Evolutionary conservation across 1,284 basidiomycete genomes (phyloP).

Genomic region (Sanghuangporus baumii): DNA sequence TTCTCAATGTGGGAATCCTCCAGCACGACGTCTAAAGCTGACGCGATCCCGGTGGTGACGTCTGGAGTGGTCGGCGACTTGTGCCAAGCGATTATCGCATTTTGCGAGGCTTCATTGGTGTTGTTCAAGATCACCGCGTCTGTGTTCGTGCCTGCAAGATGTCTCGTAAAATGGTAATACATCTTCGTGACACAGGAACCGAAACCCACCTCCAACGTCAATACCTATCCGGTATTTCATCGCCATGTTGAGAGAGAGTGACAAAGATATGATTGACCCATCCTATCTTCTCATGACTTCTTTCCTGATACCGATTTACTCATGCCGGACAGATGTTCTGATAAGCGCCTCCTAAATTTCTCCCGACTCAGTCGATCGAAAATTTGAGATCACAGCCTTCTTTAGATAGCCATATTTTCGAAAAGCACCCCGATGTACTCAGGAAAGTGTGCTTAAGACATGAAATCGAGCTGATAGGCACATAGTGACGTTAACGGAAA

Average conservation of each 20-base stretch:
- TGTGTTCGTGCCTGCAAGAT: conserved; percentile 39
- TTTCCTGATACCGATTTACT: neutral
- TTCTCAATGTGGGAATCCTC: conserved; percentile 30
- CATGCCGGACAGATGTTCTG: neutral
- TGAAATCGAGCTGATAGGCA: too few species aligned
- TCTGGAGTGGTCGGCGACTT: conserved; percentile 49
- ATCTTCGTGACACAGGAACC: neutral
- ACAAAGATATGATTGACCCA: neutral
- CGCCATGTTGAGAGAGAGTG: neutral
- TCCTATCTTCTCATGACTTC: neutral
- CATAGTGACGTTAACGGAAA: neutral
- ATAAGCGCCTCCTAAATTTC: too few species aligned
- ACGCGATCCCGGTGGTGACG: conserved; percentile 46
- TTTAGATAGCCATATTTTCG: too few species aligned
- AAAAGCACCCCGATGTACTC: too few species aligned
- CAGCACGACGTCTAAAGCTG: conserved; percentile 37
- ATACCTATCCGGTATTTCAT: conserved; percentile 34
- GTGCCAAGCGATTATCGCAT: conserved; percentile 40
- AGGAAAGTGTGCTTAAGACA: too few species aligned
- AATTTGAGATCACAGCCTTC: too few species aligned
- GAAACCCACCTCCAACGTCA: conserved; percentile 38
- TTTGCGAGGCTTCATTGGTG: conserved; percentile 28
- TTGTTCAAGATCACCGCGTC: conserved; percentile 50
- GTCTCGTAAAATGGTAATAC: neutral
- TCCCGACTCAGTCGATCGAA: too few species aligned